Conservation (phyloP, 306 rosid species). For the Datisca glomerata region DNA sequence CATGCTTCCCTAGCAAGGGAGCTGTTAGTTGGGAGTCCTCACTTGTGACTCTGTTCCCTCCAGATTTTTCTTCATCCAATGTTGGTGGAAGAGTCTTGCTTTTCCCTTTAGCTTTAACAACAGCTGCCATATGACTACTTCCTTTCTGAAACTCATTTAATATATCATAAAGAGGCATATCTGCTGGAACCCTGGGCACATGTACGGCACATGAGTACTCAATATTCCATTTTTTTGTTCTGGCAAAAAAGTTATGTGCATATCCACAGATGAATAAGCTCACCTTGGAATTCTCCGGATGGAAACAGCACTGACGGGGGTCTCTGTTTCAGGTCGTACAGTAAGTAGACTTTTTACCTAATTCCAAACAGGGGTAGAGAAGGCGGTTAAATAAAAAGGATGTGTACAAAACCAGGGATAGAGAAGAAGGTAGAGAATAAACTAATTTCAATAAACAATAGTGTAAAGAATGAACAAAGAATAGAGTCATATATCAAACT, state of each 20-base stretch:
- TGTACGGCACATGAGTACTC: too few species aligned
- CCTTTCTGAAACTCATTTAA: constrained; percentile 95
- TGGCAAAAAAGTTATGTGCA: too few species aligned
- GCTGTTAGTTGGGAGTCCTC: constrained; percentile 28
- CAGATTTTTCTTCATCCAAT: constrained; percentile 30
- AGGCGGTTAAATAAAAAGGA: constrained; percentile 6
- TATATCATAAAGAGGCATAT: constrained; percentile 90
- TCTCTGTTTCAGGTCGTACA: constrained; percentile 41
- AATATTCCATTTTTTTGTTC: too few species aligned
- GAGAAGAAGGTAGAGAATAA: too few species aligned
- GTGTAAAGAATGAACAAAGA: too few species aligned
- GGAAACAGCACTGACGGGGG: constrained; percentile 41
- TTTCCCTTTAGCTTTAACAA: constrained; percentile 57
- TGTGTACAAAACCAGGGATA: too few species aligned
- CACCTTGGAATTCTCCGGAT: constrained; percentile 40
- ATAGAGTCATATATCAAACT: too few species aligned
- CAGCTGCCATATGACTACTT: constrained; percentile 93
- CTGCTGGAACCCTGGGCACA: constrained; percentile 88
- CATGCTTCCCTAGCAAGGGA: constrained; percentile 42
- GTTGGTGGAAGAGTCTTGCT: constrained; percentile 18
- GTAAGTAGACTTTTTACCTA: constrained; percentile 52
- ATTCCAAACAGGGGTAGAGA: constrained; percentile 9
- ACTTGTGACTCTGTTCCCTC: constrained; percentile 16
- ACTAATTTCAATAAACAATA: too few species aligned
- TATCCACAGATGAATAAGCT: too few species aligned